These are phyloP conservation scores for Aspergillus pseudonomiae DNA, from an alignment of 2,329 filamentous ascomycete species.

Conservation along the genomic window DNA sequence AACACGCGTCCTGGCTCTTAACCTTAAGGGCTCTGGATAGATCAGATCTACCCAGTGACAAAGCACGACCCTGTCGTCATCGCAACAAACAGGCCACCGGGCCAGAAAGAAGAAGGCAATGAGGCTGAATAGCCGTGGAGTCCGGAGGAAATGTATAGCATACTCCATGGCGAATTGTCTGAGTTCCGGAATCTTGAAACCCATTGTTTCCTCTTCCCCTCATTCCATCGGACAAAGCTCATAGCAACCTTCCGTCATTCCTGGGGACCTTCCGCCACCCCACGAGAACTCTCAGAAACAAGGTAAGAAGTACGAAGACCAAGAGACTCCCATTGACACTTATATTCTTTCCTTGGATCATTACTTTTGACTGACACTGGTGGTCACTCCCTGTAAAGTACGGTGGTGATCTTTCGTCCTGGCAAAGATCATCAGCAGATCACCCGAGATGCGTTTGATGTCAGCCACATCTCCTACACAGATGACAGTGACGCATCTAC, in stretches of 20 bases:
- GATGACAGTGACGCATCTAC: neutral
- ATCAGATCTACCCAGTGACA: neutral
- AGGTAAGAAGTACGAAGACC: too few relatives aligned
- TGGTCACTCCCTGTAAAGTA: neutral
- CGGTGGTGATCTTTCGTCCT: neutral
- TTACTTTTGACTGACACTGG: neutral
- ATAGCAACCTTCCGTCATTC: neutral
- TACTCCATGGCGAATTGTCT: neutral
- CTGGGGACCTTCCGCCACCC: neutral
- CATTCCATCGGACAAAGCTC: neutral
- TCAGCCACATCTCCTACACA: neutral
- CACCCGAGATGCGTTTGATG: neutral
- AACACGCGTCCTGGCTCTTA: constrained; percentile 27
- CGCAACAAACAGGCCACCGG: neutral
- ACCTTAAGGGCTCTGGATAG: neutral
- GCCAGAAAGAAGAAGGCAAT: neutral
- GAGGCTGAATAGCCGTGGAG: neutral
- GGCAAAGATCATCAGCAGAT: constrained; percentile 2
- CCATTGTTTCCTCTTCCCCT: neutral
- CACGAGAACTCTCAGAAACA: neutral
- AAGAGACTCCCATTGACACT: neutral
- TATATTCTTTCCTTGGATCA: neutral
- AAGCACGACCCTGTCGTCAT: constrained; percentile 1
- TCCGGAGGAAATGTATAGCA: neutral
- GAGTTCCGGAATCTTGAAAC: neutral